Evolutionary conservation across 345 rosid genomes (phyloP).

Genomic region (Bruguiera sexangula): DNA sequence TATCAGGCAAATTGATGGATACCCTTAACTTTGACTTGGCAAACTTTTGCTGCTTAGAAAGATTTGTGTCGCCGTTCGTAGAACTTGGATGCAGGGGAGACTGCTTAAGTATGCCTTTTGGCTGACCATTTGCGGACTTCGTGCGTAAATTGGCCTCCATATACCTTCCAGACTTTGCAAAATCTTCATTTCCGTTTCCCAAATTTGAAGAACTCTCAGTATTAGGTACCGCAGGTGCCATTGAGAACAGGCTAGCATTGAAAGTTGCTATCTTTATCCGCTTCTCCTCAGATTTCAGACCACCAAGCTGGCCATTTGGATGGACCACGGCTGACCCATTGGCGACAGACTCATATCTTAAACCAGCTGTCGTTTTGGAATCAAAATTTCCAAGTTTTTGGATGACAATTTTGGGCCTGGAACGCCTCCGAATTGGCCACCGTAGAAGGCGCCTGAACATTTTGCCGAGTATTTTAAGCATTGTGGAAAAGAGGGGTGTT

Average conservation of each 20-base stretch:
- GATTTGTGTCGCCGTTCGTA: slow-evolving; percentile 25
- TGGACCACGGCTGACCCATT: slow-evolving; percentile 41
- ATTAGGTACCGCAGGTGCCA: slow-evolving; percentile 83
- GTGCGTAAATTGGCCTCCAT: slow-evolving; percentile 32
- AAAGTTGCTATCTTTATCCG: slow-evolving; percentile 73
- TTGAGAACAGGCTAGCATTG: slow-evolving; percentile 84
- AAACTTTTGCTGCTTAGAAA: slow-evolving; percentile 49
- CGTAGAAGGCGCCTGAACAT: slow-evolving; percentile 55
- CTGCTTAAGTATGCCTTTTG: slow-evolving; percentile 78
- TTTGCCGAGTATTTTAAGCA: slow-evolving; percentile 53
- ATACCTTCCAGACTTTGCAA: slow-evolving; percentile 5
- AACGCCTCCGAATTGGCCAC: slow-evolving; percentile 58
- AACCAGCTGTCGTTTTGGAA: slow-evolving; percentile 20
- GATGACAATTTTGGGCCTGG: slow-evolving; percentile 43
- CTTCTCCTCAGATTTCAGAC: slow-evolving; percentile 31
- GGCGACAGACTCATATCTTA: slow-evolving; percentile 4
- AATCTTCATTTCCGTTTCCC: slow-evolving; percentile 25
- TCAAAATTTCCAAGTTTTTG: slow-evolving; percentile 36
- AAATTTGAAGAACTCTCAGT: slow-evolving; percentile 30
- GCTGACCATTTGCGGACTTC: slow-evolving; percentile 54
- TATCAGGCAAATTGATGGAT: slow-evolving; percentile 87
- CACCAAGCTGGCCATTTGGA: slow-evolving; percentile 35
- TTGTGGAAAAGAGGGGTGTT: slow-evolving; percentile 22
- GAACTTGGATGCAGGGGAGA: slow-evolving; percentile 55
- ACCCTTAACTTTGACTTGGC: slow-evolving; percentile 80